These are phyloP conservation scores for Pythium guiyangense DNA, from an alignment of 352 stramenopile genomes.

Conservation along the genomic window DNA sequence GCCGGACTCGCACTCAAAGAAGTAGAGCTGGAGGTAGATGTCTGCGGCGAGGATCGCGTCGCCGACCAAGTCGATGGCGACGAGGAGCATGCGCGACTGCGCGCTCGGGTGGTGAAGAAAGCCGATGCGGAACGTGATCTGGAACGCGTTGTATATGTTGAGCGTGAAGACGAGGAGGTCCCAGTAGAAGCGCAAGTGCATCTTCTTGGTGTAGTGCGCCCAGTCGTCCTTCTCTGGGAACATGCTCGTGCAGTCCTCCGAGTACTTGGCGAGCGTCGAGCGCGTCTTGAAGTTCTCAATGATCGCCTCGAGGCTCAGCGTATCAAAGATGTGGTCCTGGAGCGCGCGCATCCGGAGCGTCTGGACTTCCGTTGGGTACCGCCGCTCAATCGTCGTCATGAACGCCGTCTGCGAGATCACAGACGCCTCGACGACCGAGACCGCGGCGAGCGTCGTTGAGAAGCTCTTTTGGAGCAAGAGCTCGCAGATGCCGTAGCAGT, in stretches of 20 bases:
- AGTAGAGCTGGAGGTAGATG: slow-evolving; percentile 71
- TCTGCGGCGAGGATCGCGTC: slow-evolving; percentile 41
- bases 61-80: slow-evolving; percentile 42
- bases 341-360: slow-evolving; percentile 29
- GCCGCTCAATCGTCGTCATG: slow-evolving; percentile 32
- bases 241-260: slow-evolving; percentile 54
- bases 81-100: slow-evolving; percentile 15
- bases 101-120: slow-evolving; percentile 39
- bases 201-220: slow-evolving; percentile 39
- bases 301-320: slow-evolving; percentile 46
- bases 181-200: slow-evolving; percentile 57
- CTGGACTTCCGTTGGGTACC: slow-evolving; percentile 42
- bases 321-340: slow-evolving; percentile 46
- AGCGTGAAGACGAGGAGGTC: slow-evolving; percentile 45
- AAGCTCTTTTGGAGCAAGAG: slow-evolving; percentile 58
- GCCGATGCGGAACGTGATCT: slow-evolving; percentile 66
- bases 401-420: slow-evolving; percentile 48
- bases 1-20: slow-evolving; percentile 65
- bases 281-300: slow-evolving; percentile 41
- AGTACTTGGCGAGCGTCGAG: slow-evolving; percentile 40
- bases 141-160: slow-evolving; percentile 62
- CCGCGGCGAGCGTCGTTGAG: slow-evolving; percentile 40
- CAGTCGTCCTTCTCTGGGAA: slow-evolving; percentile 49
- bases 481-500: slow-evolving; percentile 62
- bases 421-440: slow-evolving; percentile 48